phyloP scores from a whole-genome alignment of 139 green algal species.

The Micractinium conductrix region DNA sequence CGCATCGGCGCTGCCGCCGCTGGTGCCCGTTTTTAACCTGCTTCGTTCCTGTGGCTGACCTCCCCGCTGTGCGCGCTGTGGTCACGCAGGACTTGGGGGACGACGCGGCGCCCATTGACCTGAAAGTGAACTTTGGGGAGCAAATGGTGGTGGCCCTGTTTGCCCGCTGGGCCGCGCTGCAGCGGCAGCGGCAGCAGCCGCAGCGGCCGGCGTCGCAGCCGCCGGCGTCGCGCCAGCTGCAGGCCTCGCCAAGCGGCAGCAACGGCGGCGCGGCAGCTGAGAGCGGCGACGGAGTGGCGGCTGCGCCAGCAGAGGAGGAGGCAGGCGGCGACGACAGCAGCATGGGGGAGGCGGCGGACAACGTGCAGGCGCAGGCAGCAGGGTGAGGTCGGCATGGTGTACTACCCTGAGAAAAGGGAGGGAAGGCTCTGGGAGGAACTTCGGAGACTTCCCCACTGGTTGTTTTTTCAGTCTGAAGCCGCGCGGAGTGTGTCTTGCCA shows the following conservation, averaged over 20 bases:
- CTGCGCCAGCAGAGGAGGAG: neutral
- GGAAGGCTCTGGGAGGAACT: too few relatives aligned
- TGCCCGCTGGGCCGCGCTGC: constrained; percentile 43
- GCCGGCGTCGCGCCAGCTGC: neutral
- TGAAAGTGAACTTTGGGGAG: constrained; percentile 70
- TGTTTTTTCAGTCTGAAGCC: too few relatives aligned
- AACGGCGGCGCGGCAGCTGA: neutral
- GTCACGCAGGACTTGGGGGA: constrained; percentile 48
- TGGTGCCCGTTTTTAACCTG: neutral
- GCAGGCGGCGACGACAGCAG: neutral
- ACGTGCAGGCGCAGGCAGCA: neutral
- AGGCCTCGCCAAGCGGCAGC: neutral
- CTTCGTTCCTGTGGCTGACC: neutral
- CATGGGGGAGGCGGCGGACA: neutral
- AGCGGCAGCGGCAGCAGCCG: neutral
- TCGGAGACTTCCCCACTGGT: too few relatives aligned
- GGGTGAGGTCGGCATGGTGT: neutral
- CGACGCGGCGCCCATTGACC: constrained; percentile 50
- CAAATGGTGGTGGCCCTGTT: constrained; percentile 71
- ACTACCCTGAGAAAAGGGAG: too few relatives aligned
- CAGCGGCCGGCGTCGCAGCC: neutral
- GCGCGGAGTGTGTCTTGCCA: too few relatives aligned
- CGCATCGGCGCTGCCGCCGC: too few relatives aligned
- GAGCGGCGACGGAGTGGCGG: neutral
- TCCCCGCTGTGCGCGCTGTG: too few relatives aligned